Evolutionary conservation across 2,329 filamentous ascomycete species (phyloP).

Genomic region (Fusarium sp.): DNA sequence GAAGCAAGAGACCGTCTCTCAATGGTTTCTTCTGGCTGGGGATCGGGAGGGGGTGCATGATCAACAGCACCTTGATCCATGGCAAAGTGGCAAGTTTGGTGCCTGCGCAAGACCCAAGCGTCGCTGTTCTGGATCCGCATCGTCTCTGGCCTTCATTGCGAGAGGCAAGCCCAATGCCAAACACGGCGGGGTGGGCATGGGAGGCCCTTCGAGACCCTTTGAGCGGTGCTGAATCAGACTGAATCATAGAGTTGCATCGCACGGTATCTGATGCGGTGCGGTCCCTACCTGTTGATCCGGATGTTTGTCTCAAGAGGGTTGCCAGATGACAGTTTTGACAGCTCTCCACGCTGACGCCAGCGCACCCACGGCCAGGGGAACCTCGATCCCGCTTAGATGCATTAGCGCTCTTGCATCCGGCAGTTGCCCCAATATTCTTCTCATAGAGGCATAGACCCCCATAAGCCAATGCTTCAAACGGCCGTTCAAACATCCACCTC

Average conservation of each 20-base stretch:
- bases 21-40: conserved; percentile 19
- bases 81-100: conserved; percentile 32
- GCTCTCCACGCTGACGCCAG: conserved; percentile 36
- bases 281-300: conserved; percentile 4
- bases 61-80: conserved; percentile 21
- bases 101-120: conserved; percentile 35
- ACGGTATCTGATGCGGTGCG: conserved; percentile 10
- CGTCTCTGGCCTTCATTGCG: not conserved
- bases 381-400: conserved; percentile 38
- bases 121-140: conserved; percentile 1
- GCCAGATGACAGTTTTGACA: conserved; percentile 22
- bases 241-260: conserved; percentile 28
- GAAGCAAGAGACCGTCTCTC: conserved; percentile 5
- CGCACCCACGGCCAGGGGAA: conserved; percentile 31
- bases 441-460: conserved; percentile 28
- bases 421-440: conserved; percentile 7
- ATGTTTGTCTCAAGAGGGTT: conserved; percentile 6
- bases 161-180: conserved; percentile 7
- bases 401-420: conserved; percentile 21
- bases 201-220: conserved; percentile 1
- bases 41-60: conserved; percentile 31
- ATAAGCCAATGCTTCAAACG: conserved; percentile 41
- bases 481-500: conserved; percentile 6
- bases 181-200: not conserved
- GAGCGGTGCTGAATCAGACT: not conserved